Conservation (phyloP, 148 eudicot genomes). For the Fallopia convolvulus region DNA sequence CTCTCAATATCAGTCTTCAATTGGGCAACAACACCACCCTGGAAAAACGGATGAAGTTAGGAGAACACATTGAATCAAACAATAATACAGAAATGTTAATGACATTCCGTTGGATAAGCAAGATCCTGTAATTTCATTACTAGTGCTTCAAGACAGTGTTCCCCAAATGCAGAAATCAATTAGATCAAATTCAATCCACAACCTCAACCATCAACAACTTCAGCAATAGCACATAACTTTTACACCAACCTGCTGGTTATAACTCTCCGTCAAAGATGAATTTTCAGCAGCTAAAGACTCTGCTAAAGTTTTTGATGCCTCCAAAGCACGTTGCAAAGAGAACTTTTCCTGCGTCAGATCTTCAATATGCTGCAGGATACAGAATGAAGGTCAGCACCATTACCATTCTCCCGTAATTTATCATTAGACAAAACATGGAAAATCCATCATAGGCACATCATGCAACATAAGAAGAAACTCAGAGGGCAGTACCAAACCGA, state of each 20-base stretch:
- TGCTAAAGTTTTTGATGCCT: constrained; percentile 72
- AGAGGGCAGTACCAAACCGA: not conserved
- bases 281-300: constrained; percentile 93
- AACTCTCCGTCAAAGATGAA: constrained; percentile 87
- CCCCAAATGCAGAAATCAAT: not conserved
- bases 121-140: not conserved
- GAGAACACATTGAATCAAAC: not conserved
- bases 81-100: not conserved
- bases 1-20: constrained; percentile 70
- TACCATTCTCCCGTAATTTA: not conserved
- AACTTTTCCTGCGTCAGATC: constrained; percentile 95
- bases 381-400: constrained; percentile 11
- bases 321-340: constrained; percentile 91
- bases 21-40: constrained; percentile 77
- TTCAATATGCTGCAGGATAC: constrained; percentile 76
- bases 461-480: not conserved
- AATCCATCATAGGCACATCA: not conserved
- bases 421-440: not conserved
- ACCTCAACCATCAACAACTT: not conserved
- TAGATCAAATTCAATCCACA: not conserved
- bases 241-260: constrained; percentile 77
- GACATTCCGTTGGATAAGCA: not conserved
- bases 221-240: not conserved
- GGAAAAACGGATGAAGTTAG: constrained; percentile 8
- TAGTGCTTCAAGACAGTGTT: not conserved